Conservation (phyloP, 768 basidiomycete genomes). For the Boletales sp. region DNA sequence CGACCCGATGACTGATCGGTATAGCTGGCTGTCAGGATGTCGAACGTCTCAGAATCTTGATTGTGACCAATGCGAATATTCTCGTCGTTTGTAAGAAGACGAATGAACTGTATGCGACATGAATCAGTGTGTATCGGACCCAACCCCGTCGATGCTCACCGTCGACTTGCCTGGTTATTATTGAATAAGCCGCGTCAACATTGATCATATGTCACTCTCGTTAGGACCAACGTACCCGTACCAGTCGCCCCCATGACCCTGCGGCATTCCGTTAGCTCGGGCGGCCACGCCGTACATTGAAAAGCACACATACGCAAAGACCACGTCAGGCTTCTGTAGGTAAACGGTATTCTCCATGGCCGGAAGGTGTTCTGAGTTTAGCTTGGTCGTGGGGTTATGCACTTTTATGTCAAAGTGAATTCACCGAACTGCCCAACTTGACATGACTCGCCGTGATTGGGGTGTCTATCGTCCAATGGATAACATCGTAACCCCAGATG, state of each 20-base stretch:
- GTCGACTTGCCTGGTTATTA: slow-evolving; percentile 4
- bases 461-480: background rate
- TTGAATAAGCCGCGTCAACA: background rate
- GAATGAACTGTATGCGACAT: slow-evolving; percentile 1
- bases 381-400: background rate
- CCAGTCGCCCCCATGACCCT: slow-evolving; percentile 12
- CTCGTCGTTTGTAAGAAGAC: slow-evolving; percentile 3
- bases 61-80: slow-evolving; percentile 8
- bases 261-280: background rate
- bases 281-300: background rate
- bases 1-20: background rate
- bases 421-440: too few species aligned
- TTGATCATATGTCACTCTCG: background rate
- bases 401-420: too few species aligned
- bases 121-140: background rate
- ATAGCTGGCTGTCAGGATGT: slow-evolving; percentile 1
- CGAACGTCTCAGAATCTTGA: slow-evolving; percentile 7
- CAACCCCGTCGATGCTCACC: background rate
- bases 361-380: background rate
- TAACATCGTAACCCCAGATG: background rate
- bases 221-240: slow-evolving; percentile 1
- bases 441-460: too few species aligned
- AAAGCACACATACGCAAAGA: slow-evolving; percentile 5
- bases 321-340: background rate
- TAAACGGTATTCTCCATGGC: background rate